Conservation (phyloP, 2,329 filamentous ascomycete species). For the Talaromyces albobiverticillius region DNA sequence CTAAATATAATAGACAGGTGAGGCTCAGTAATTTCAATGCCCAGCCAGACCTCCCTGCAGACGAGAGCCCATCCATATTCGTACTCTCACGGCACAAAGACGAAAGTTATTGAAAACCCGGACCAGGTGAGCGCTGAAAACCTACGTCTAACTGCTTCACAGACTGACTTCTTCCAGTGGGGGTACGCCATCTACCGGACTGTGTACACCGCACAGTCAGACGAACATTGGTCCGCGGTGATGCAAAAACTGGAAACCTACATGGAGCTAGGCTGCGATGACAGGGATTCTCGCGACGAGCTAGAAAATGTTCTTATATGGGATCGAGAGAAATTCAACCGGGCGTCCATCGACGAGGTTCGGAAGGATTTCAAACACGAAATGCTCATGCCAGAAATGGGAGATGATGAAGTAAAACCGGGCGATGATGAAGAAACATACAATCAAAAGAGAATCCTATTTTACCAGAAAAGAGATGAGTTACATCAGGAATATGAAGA, state of each 20-base stretch:
- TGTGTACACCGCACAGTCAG: constrained; percentile 2
- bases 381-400: constrained; percentile 4
- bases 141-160: background rate
- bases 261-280: background rate
- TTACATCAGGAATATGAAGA: background rate
- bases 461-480: background rate
- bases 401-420: background rate
- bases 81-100: background rate
- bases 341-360: background rate
- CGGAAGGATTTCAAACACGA: background rate
- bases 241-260: background rate
- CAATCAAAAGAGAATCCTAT: background rate
- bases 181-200: constrained; percentile 3
- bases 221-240: constrained; percentile 1
- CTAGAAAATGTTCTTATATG: background rate
- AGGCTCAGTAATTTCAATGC: too few species aligned
- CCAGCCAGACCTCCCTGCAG: too few species aligned
- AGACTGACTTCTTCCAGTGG: background rate
- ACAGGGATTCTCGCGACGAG: background rate
- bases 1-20: too few species aligned
- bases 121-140: background rate
- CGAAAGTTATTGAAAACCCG: background rate
- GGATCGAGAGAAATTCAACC: background rate
- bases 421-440: background rate
- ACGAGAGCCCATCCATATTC: background rate